Base-by-base conservation (phyloP, 2,329 filamentous ascomycete genomes). In the Cytospora mali region DNA sequence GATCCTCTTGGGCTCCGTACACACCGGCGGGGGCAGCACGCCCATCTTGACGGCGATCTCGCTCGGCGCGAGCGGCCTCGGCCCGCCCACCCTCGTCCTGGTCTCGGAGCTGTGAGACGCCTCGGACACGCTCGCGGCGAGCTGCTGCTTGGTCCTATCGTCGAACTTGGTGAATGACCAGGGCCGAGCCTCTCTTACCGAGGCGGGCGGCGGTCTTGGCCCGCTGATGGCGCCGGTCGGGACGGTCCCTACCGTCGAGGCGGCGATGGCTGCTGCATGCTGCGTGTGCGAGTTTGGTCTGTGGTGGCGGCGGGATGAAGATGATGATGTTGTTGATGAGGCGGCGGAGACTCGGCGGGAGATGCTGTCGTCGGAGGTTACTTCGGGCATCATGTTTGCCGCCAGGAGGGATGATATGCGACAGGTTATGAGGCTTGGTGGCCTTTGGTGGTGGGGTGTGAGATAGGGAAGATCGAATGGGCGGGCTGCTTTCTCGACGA, bases 381-480 rank as follows among this genome's bases (percentile, higher is more conserved):
- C 63, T 23, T 66, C 64, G 21, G 21, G 23, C 58, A 64, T 61
- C 42, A 61, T 51, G n/a, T 59, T 46, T 6, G 25, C 39, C 57
- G 25, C 39, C 57, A 64, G 58, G 55, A 64, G 55, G 18, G 28
- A 50, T 10, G 61, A 62, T 29, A 66, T 55, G n/a, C 64, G 61
- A 39, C 64, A 66, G 49, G 61, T 66, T 5, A 66, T 21, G 21
- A 58, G 55, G 55, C 58, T 64, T 2, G 60, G 52, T 23, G 63
- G 39, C 2, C 50, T 21, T 11, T 55, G 48, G n/a, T 33, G 50
- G 13, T n/a, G 48, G 31, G 52, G 21, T 52, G 63, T 63, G 49
- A 68, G 63, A 54, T 65, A 68, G 23, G 68, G 68, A 1, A 70
- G 60, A n/a, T 70, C 66, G 31, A 70, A 70, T 11, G 68, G 68